These are phyloP conservation scores for Alternaria longipes DNA, from an alignment of 2,329 filamentous ascomycete genomes.

Conservation along the genomic window DNA sequence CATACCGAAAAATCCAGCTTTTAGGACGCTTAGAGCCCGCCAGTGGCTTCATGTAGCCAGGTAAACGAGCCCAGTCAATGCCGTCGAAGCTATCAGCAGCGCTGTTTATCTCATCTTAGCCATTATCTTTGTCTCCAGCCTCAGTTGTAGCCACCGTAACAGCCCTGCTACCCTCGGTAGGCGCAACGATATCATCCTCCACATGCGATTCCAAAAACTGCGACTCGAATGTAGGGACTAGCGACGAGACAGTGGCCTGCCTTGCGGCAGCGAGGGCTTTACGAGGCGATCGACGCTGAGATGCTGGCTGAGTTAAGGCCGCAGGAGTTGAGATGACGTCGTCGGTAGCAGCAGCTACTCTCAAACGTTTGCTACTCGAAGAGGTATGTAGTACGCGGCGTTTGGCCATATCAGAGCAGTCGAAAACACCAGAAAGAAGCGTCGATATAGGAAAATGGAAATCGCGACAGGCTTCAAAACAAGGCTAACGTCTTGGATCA, in stretches of 20 bases:
- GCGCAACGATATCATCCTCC: not conserved
- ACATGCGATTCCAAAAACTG: not conserved
- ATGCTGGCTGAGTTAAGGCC: not conserved
- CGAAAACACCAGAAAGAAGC: too few species aligned
- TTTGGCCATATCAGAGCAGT: too few species aligned
- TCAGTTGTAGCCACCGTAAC: slow-evolving; percentile 6
- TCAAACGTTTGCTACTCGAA: too few species aligned
- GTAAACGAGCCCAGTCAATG: slow-evolving; percentile 4
- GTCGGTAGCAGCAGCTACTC: too few species aligned
- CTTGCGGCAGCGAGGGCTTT: not conserved
- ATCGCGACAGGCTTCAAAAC: too few species aligned
- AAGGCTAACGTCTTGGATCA: too few species aligned
- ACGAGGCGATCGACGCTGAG: not conserved
- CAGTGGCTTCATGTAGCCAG: slow-evolving; percentile 5
- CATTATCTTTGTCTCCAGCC: not conserved
- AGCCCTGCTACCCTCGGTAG: not conserved
- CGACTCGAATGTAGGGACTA: not conserved
- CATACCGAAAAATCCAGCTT: slow-evolving; percentile 9
- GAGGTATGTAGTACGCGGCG: too few species aligned
- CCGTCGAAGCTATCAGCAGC: slow-evolving; percentile 11
- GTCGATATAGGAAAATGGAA: too few species aligned
- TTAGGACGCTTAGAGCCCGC: slow-evolving; percentile 1
- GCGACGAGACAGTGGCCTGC: not conserved
- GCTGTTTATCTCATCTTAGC: not conserved
- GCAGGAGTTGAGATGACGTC: too few species aligned